Base-by-base conservation (phyloP, 352 stramenopile species). In the Phytophthora agathidicida region DNA sequence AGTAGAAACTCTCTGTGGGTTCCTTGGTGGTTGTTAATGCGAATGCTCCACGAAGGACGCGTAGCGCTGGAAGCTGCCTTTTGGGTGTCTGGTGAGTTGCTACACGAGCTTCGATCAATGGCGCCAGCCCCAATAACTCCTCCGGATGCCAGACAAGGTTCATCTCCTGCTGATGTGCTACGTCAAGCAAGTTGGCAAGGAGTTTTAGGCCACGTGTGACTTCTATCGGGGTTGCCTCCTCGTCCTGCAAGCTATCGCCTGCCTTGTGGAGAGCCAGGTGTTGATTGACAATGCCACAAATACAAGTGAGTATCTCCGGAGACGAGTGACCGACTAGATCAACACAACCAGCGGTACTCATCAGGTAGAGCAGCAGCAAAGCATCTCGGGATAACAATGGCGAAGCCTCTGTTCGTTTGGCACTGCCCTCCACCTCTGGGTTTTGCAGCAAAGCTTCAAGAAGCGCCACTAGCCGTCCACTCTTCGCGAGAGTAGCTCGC, bases 111-210 rank as follows among this genome's bases (percentile, higher is more conserved):
- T 75, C 66, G 7, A 90, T 39, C 7, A 82, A 42, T 1, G 46
- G 10, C 1, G 54, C 31, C 2, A 90, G 41, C 7, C 53, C 17
- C 2, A 70, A 11, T n/a, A 90, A 41, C 23, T 50, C 49, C 9
- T 70, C 52, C 19, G 46, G 71, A 5, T 60, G 38, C 74, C 75
- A 88, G 2, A 32, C 3, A 3, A 69, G 28, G 27, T 44, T 56
- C 11, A 3, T 44, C 17, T 62, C 47, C 32, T 67, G 62, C 9
- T 71, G 19, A 11, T 71, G 26, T n/a, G 56, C 48, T 17, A 67
- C 42, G 41, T 71, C 56, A 24, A 88, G 50, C 4, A 87, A 19
- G 50, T 87, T 79, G 0, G 75, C 77, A 3, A 88, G 39, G 2
- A 88, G 46, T 39, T 85, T 88, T 7, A 86, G 45, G 7, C 73